Evolutionary conservation across 2,329 filamentous ascomycete species (phyloP), one percentile per base, ranked within the genome.

Genomic region (Didymella lethalis): DNA sequence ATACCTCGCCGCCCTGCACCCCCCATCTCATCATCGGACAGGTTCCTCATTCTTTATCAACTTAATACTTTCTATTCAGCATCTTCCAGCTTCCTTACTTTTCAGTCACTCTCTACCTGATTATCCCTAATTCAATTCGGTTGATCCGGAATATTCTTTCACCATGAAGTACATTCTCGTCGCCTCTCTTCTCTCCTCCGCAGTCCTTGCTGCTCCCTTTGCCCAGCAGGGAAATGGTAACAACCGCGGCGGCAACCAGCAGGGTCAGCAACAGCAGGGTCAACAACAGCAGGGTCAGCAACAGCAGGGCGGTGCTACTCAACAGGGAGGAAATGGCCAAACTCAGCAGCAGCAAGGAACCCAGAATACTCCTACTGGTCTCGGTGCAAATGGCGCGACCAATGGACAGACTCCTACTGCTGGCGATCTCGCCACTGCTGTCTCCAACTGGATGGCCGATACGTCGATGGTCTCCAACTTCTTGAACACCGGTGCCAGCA

Each of bases 401-500:
- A 54, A 46, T 8, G 69, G 69, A 16, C 67, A 71, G 45, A 73
- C 71, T 7, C 73, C 73, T 20, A 64, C 62, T 12, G 49, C 65
- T 3, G 61, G 50, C 26, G 72, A 75, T 36, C 71, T 75, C 46
- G 70, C 73, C 25, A 75, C 70, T 32, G 75, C 75, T 29, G 73
- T 76, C 52, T 62, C 72, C 41, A 76, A 76, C 64, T 77, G 75
- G 75, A 59, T 62, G 66, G 71, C 75, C 41, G 75, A 77, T 31
- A 77, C 75, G 23, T 73, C 70, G 20, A 76, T 76, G 68, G 75
- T 77, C 16, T 76, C 75, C 56, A 71, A 71, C 66, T 77, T 77
- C 68, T 62, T 75, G 45, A 74, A 77, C 67, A 72, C 63, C 4
- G 75, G 74, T 36, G 55, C 61, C 16, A 66, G 53, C 63, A 75